Evolutionary conservation across 2,329 filamentous ascomycete genomes (phyloP).

Genomic region (Penicillium digitatum): DNA sequence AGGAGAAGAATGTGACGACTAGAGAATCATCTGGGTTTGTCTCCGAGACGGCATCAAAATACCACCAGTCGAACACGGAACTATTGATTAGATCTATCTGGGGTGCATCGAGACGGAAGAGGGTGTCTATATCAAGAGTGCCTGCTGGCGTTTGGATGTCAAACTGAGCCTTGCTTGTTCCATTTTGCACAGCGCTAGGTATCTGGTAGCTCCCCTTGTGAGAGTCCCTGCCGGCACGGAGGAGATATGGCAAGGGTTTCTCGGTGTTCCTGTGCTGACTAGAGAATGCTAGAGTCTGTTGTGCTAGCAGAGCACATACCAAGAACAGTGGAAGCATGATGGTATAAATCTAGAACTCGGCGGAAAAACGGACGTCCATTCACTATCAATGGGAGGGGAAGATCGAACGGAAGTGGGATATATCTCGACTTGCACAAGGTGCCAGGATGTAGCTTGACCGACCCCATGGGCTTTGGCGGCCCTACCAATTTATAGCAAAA

Average conservation of each 20-base stretch:
- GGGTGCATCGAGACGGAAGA: conserved; percentile 25
- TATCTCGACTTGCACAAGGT: not conserved
- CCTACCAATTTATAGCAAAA: not conserved
- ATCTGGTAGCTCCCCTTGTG: conserved; percentile 7
- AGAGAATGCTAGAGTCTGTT: not conserved
- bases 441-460: not conserved
- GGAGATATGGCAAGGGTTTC: not conserved
- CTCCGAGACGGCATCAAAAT: conserved; percentile 38
- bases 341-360: not conserved
- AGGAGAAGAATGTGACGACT: conserved; percentile 34
- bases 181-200: conserved; percentile 9
- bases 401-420: not conserved
- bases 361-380: not conserved
- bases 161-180: conserved; percentile 6
- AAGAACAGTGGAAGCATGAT: not conserved
- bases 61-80: conserved; percentile 41
- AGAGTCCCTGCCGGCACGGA: not conserved
- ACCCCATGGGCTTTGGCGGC: not conserved
- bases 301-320: not conserved
- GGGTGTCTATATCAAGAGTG: not conserved
- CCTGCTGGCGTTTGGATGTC: conserved; percentile 8
- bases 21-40: conserved; percentile 25
- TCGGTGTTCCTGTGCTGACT: not conserved
- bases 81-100: conserved; percentile 27
- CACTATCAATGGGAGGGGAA: not conserved